Evolutionary conservation across 2,329 filamentous ascomycete species (phyloP), one percentile per base, ranked within the genome.

Genomic region (Colletotrichum theobromicola): DNA sequence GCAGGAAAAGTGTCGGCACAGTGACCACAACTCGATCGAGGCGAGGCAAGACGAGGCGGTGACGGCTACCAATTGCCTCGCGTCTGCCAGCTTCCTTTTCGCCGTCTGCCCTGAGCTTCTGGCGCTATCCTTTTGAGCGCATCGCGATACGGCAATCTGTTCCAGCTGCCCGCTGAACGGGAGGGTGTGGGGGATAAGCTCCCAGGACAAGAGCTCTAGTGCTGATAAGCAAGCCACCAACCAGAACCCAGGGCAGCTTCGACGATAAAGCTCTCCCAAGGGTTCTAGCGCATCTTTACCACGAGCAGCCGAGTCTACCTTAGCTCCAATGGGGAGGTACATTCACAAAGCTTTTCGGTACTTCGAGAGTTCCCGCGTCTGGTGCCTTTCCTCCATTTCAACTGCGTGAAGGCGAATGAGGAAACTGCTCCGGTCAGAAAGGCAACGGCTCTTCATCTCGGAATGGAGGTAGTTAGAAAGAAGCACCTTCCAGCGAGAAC

Each of bases 141-240:
- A 34, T 63, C 32, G 57, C 42, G 42, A 34, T 21, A 61, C 55
- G 53, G 35, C 37, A 30, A 30, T 32, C 35, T 58, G 46, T 58
- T 35, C 46, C 58, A 70, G 70, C 34, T 53, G 46, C 66, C 37
- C 21, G 24, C 24, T 24, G 34, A 18, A 46, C 8, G 4, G 26
- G 37, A 67, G 57, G 62, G 57, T 74, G 72, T 66, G 68, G 72
- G 69, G 68, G 72, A 74, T 74, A 74, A 72, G 72, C 68, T 72
- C 72, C 30, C 21, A 63, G 63, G 35, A 62, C 62, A 46, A 46
- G 61, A 74, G 72, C 72, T 74, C 62, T 63, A 50, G 30, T 37
- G 62, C 68, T 67, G 68, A 75, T 72, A 75, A 75, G 68, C 37
- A 34, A 57, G 32, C 53, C 42, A 32, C 57, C 68, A 75, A 63